Conservation (phyloP, 345 rosid species). For the Luvunga scandens region DNA sequence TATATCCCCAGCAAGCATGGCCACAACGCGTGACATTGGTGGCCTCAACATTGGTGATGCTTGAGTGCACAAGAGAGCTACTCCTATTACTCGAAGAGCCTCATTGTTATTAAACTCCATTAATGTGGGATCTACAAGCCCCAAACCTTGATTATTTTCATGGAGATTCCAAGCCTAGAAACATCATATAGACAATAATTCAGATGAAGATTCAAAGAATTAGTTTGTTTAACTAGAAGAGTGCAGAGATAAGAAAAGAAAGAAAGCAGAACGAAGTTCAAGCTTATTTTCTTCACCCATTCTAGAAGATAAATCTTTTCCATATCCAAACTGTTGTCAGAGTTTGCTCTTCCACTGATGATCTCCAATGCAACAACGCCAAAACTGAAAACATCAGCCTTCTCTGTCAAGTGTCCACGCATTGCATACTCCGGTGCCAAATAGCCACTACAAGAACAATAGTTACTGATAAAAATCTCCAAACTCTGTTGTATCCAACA, state of each 20-base stretch:
- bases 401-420: conserved; percentile 33
- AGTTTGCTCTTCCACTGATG: conserved; percentile 28
- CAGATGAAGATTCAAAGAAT: neutral
- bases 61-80: conserved; percentile 39
- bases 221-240: neutral
- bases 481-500: neutral
- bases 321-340: neutral
- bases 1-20: conserved; percentile 31
- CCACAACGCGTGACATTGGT: conserved; percentile 35
- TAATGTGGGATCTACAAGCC: conserved; percentile 22
- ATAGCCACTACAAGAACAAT: conserved; percentile 29
- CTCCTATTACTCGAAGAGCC: conserved; percentile 24
- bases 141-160: conserved; percentile 24
- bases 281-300: conserved; percentile 17
- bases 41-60: conserved; percentile 30
- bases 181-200: neutral
- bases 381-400: conserved; percentile 37
- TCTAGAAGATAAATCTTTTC: conserved; percentile 27
- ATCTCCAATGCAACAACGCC: conserved; percentile 34
- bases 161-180: conserved; percentile 13
- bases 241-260: neutral
- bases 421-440: conserved; percentile 46
- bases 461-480: neutral
- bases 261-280: neutral
- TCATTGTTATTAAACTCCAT: conserved; percentile 19